Evolutionary conservation across 2,329 filamentous ascomycete species (phyloP).

Genomic region (Chrysosphaeria jannelii): DNA sequence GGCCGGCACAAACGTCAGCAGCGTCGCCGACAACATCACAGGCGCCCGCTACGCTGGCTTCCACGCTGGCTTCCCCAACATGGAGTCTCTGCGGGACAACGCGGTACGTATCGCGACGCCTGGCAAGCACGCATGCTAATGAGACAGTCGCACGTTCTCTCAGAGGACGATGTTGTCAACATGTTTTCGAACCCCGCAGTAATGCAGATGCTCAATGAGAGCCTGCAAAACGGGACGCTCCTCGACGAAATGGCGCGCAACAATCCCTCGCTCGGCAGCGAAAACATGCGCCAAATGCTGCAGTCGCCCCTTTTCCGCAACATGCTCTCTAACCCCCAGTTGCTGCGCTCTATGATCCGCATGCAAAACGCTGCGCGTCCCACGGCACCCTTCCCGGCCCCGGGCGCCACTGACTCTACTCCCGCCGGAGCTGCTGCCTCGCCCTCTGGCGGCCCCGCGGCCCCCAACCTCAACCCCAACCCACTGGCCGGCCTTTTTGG

Average conservation of each 20-base stretch:
- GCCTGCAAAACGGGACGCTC: constrained; percentile 80
- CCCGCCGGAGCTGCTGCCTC: constrained; percentile 16
- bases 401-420: constrained; percentile 71
- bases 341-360: constrained; percentile 52
- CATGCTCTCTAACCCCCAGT: constrained; percentile 77
- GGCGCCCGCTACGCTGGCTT: constrained; percentile 80
- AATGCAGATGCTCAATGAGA: constrained; percentile 69
- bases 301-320: constrained; percentile 66
- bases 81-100: too few relatives aligned
- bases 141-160: constrained; percentile 87
- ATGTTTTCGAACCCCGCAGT: constrained; percentile 78
- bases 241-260: constrained; percentile 83
- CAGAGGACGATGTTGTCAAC: constrained; percentile 51
- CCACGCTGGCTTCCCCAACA: constrained; percentile 66
- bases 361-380: constrained; percentile 45
- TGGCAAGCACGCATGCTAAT: too few relatives aligned
- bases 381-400: constrained; percentile 45
- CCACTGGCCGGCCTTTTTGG: constrained; percentile 2
- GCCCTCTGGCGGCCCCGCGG: constrained; percentile 3
- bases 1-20: constrained; percentile 46
- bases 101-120: too few relatives aligned
- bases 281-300: constrained; percentile 56
- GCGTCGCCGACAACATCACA: constrained; percentile 68
- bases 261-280: constrained; percentile 57
- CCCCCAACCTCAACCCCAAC: constrained; percentile 4